Evolutionary conservation across 2,329 filamentous ascomycete species (phyloP).

Genomic region (Ceratocystis harringtonii): DNA sequence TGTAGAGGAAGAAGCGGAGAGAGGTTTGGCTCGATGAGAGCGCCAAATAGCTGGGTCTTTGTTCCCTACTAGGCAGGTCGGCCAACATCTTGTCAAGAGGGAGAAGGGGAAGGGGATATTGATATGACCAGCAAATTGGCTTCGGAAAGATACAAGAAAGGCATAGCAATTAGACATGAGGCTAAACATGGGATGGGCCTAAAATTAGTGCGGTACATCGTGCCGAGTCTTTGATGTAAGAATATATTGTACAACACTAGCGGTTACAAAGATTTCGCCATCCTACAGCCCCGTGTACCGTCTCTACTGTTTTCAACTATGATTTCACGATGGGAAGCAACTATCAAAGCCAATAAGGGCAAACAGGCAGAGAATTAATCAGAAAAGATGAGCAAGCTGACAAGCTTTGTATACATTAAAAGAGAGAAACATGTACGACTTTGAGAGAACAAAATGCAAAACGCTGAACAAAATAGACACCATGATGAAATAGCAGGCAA

Average conservation of each 20-base stretch:
- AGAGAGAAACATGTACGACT: not conserved
- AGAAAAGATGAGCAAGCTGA: not conserved
- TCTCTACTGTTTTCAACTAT: not conserved
- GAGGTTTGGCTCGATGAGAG: not conserved
- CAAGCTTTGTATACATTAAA: not conserved
- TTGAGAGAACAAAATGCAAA: not conserved
- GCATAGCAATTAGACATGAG: not conserved
- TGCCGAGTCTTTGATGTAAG: conserved; percentile 11
- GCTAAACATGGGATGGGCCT: not conserved
- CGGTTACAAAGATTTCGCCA: not conserved
- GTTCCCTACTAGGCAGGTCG: not conserved
- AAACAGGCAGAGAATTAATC: not conserved
- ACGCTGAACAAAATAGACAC: not conserved
- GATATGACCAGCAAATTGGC: not conserved
- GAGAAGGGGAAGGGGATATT: not conserved
- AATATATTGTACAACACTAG: conserved; percentile 14
- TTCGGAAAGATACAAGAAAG: too few species aligned
- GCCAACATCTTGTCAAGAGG: not conserved
- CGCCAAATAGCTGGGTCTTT: not conserved
- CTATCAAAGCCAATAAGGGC: not conserved
- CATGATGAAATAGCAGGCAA: not conserved
- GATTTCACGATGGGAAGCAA: too few species aligned
- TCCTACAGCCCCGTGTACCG: not conserved
- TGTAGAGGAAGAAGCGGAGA: not conserved
- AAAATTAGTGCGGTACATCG: not conserved